Evolutionary conservation across 345 rosid genomes (phyloP).

Genomic region (Microthlaspi erraticum): DNA sequence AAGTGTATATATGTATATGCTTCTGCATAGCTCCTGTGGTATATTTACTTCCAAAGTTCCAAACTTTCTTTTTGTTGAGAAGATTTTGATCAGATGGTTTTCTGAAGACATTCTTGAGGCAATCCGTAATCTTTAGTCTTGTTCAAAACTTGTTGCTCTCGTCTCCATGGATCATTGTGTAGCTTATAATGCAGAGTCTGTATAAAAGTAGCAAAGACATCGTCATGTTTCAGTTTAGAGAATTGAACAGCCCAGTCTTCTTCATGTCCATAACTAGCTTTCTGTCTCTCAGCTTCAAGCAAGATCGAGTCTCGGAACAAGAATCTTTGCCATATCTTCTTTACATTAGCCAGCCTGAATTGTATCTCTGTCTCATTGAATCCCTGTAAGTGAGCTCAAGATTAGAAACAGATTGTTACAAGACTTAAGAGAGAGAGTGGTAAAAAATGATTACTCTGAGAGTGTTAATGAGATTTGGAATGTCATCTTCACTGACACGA

Average conservation of each 20-base stretch:
- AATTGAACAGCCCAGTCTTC: constrained; percentile 77
- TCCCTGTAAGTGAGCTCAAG: constrained; percentile 49
- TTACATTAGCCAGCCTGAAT: constrained; percentile 68
- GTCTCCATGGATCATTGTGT: constrained; percentile 93
- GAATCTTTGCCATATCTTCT: constrained; percentile 89
- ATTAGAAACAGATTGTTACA: constrained; percentile 12
- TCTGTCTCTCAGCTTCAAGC: constrained; percentile 92
- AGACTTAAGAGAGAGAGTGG: constrained; percentile 1
- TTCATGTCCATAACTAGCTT: constrained; percentile 47
- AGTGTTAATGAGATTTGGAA: constrained; percentile 80
- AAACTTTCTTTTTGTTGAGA: background rate
- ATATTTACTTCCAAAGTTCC: constrained; percentile 36
- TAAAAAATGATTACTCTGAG: constrained; percentile 65
- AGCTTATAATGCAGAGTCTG: constrained; percentile 85
- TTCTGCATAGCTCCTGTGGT: constrained; percentile 30
- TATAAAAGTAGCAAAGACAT: constrained; percentile 76
- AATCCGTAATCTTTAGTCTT: constrained; percentile 64
- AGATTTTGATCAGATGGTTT: constrained; percentile 39
- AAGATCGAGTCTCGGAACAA: constrained; percentile 75
- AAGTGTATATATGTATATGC: constrained; percentile 21
- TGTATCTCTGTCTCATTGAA: constrained; percentile 76
- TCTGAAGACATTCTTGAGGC: constrained; percentile 69
- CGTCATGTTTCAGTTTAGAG: constrained; percentile 68
- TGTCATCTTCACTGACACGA: constrained; percentile 80
- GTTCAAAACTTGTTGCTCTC: constrained; percentile 46